Conservation (phyloP, 1,284 basidiomycete species). For the Boletus mariae region DNA sequence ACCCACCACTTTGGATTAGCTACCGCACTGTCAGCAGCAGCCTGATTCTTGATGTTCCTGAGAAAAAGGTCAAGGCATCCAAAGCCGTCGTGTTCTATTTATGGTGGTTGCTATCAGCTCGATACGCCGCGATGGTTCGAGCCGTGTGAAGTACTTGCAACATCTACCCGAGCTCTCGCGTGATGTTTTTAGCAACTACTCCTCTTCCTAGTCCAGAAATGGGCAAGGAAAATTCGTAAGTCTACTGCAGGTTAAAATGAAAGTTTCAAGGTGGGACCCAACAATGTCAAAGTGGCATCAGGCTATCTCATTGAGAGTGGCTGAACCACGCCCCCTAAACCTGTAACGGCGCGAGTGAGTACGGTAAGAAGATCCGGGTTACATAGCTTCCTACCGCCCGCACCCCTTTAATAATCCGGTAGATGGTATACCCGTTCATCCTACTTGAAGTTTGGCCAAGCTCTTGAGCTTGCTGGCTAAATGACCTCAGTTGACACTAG, state of each 20-base stretch:
- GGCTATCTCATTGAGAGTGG: neutral
- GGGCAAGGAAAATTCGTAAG: neutral
- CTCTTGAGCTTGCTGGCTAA: neutral
- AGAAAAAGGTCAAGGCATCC: too few relatives aligned
- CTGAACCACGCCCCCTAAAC: neutral
- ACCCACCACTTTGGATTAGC: too few relatives aligned
- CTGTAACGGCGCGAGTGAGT: neutral
- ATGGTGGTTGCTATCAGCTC: too few relatives aligned
- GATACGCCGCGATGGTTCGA: neutral
- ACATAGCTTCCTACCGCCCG: neutral
- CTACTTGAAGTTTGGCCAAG: neutral
- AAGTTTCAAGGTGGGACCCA: neutral
- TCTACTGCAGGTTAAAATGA: neutral
- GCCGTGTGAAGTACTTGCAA: neutral
- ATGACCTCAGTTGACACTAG: neutral
- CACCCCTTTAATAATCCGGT: neutral
- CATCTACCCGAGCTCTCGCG: too few relatives aligned
- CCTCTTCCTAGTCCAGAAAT: neutral
- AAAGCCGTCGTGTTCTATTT: neutral
- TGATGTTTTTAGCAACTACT: neutral
- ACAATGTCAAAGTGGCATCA: neutral
- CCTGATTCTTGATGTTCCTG: too few relatives aligned
- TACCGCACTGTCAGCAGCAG: too few relatives aligned
- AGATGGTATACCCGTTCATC: neutral
- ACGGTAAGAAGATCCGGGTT: neutral